Base-by-base conservation (phyloP, 2,329 filamentous ascomycete genomes). In the Beauveria asiatica region DNA sequence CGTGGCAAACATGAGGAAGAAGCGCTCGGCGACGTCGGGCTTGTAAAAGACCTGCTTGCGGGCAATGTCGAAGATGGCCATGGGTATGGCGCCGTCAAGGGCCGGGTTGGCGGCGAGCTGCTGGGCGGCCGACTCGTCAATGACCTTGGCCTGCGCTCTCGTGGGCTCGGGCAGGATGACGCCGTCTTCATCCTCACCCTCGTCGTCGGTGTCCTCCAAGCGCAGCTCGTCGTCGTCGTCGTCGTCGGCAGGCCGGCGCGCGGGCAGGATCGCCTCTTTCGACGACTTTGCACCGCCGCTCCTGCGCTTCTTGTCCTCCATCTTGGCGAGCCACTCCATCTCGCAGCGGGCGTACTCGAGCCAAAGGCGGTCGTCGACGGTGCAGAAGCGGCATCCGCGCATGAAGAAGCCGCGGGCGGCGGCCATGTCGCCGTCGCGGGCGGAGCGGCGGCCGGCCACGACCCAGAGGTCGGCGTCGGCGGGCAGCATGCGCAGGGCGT, bases 331-430 rank as follows among this genome's bases (percentile, higher is more conserved):
- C 79, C 96, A 97, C 64, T 94, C 87, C 85, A 96, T 91, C 78
- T 99, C 94, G 69, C 93, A 81, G 69, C 89, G 87, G 9, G 89
- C 88, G 70, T 97, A 97, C 74, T 96, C 90, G 39, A 96, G 71
- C 92, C 93, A 99, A 56, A 99, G 73, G 19, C 79, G 78, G 64
- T 80, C 84, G 51, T 88, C 87, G 53, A 78, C 83, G 56, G 87
- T 90, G 76, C 92, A 97, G 73, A 99, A 97, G 46, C 94, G 81
- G 69, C 96, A 83, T 0, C 92, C 94, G 63, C 93, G 82, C 79
- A 85, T 95, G 83, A 92, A 99, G 81, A 80, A 94, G 52, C 85
- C 88, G 63, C 94, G 78, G 3, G 93, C 92, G 49, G 87, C 86
- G 25, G 86, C 87, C 84, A 97, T 96, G 74, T 97, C 93, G 2